Evolutionary conservation across 148 eudicot genomes (phyloP), one percentile per base, ranked within the genome.

Genomic region (Vaccinium vitisidaea): DNA sequence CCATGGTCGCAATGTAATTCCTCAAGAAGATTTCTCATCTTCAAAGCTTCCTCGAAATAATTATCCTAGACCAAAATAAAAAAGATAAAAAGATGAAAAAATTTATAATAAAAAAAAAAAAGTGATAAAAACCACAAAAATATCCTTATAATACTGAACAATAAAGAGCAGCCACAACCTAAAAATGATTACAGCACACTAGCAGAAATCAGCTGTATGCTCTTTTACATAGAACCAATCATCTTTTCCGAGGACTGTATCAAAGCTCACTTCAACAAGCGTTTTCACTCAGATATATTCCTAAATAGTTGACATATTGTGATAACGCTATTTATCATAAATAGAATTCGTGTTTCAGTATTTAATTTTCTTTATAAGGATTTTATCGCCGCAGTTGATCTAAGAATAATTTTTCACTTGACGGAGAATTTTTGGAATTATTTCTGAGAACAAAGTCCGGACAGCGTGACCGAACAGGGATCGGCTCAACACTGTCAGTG

Each of bases 11-110:
- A 52, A 88, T 90, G 69, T 74, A 97, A 94, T 89, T 97, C 98
- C 86, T 97, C 99, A 80, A 97, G 96, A 86, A 97, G 99, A 90
- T 97, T 97, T 90, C 99, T 94, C 96, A 97, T 92, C 90, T 97
- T 97, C 86, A 97, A 85, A 83, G 99, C 99, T 86, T 97, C 99
- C 92, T 97, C 99, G 80, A 97, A 97, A 86, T 97, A 97, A 86
- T 97, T 97, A 84, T 97, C 99, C 99, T 97, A 88, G 15, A 77
- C 32, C 73, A 10, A 82, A 85, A 75, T 21, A 59, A 81, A 58
- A 19, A n/a, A 21, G 15, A 48, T 10, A 12, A 73, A 65, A 71
- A 18, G 54, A 59, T 2, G 19, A 19, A 46, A 15, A 54, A 82
- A 9, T 16, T 30, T 30, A 30, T 0, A 0, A 30, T 30, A 32